Evolutionary conservation across 352 stramenopile genomes (phyloP), one percentile per base, ranked within the genome.

Genomic region (Phytopythium sindhum): DNA sequence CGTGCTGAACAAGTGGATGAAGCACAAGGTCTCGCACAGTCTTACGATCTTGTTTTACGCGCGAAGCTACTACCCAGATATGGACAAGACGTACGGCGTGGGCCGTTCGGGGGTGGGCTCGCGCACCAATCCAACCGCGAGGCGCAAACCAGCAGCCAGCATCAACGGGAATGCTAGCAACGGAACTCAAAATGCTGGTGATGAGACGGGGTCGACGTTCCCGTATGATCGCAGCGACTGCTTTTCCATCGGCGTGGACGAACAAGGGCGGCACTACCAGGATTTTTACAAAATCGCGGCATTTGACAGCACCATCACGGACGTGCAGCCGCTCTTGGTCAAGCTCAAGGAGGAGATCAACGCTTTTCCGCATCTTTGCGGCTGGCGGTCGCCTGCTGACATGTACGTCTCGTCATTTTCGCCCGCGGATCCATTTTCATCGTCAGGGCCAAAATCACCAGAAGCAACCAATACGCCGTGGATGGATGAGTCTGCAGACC

Each of bases 1-100:
- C 41, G 74, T 98, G 31, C 67, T 98, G 1, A 77, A 89, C 59
- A 96, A 92, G 67, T 98, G 94, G 94, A 96, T 90, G 70, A 89
- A 81, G 63, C 73, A 96, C 66, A 91, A 96, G 37, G 89, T 97
- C 10, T 94, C 85, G 37, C 94, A 98, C 66, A 93, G 88, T 35
- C 75, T 98, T 11, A 97, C 91, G 9, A 93, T 98, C 68, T 82
- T 98, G 23, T 95, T 98, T 61, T 98, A 97, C 60, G 84, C 84
- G 15, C 70, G 93, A 17, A 96, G 81, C 45, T 97, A 92, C 73
- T 97, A 96, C 48, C 81, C 84, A 12, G 80, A 92, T 62, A 70
- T 92, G 61, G 81, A 93, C 57, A 60, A 73, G 28, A 37, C 33
- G 33, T 60, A 66, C 28, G 72, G 86, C 29, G 56, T 76, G 1